A percentile compares a stretch with the other conserved stretches of the same genome.
phyloP scores from a whole-genome alignment of 768 basidiomycete species.

The Leucogyrophana mollusca region DNA sequence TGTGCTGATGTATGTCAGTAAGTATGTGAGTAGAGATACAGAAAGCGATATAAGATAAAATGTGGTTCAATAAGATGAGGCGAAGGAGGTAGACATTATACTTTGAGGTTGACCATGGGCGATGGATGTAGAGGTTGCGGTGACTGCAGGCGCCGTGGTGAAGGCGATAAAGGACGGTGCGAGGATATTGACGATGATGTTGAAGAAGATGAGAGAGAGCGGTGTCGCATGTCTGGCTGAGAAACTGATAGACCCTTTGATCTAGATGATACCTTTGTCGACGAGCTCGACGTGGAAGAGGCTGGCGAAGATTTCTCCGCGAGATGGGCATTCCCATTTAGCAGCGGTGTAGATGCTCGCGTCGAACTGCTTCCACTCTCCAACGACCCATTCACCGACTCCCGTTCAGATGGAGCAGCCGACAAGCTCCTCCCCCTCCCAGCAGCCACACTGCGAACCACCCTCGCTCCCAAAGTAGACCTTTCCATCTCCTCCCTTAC shows the following conservation, averaged over 20 bases:
- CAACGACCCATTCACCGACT: constrained; percentile 11
- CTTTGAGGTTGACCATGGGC: constrained; percentile 19
- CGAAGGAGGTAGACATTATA: constrained; percentile 14
- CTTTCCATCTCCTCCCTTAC: constrained; percentile 15
- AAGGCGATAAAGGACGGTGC: constrained; percentile 7
- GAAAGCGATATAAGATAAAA: constrained; percentile 15
- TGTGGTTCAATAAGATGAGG: constrained; percentile 14
- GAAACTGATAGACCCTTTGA: constrained; percentile 20
- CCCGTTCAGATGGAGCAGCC: constrained; percentile 29
- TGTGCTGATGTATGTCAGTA: background rate
- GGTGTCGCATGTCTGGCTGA: constrained; percentile 21
- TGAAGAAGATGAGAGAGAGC: constrained; percentile 9
- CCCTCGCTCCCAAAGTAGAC: constrained; percentile 40
- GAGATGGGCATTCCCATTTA: constrained; percentile 17
- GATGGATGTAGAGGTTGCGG: constrained; percentile 12
- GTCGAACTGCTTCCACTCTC: constrained; percentile 2
- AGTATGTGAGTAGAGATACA: constrained; percentile 16
- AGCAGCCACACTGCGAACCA: constrained; percentile 56
- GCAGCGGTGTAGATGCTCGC: background rate
- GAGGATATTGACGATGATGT: constrained; percentile 1
- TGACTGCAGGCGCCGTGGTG: constrained; percentile 11
- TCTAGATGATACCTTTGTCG: constrained; percentile 7
- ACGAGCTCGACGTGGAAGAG: constrained; percentile 4
- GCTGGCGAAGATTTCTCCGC: constrained; percentile 15
- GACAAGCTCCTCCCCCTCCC: constrained; percentile 42